Conservation (phyloP, 495 filamentous ascomycete species). For the Gamarada debralockiae region DNA sequence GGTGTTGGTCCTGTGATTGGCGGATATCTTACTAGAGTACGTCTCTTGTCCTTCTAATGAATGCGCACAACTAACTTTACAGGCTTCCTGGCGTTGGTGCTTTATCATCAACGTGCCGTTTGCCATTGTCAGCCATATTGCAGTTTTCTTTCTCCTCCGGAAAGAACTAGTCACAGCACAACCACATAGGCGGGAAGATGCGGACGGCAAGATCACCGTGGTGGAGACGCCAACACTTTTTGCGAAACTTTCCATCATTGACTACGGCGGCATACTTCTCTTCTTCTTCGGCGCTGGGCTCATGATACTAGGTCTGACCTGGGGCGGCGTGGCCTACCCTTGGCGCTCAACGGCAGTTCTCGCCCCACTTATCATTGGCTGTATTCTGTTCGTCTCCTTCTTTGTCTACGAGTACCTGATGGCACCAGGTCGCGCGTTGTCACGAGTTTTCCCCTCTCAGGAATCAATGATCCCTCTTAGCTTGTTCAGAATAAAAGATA, state of each 20-base stretch:
- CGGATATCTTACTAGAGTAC: conserved; percentile 21
- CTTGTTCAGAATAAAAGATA: conserved; percentile 46
- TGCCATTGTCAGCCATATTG: conserved; percentile 32
- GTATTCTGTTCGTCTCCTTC: conserved; percentile 43
- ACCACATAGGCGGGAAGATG: conserved; percentile 26
- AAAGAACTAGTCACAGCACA: conserved; percentile 34
- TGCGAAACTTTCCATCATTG: conserved; percentile 43
- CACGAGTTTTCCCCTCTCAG: conserved; percentile 41
- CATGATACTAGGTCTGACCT: conserved; percentile 53
- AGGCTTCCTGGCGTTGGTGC: conserved; percentile 20
- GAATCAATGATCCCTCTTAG: conserved; percentile 55
- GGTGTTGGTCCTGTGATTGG: conserved; percentile 53
- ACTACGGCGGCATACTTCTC: conserved; percentile 49
- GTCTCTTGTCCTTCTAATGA: too few relatives aligned
- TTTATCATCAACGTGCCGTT: conserved; percentile 55
- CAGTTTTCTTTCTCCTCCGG: conserved; percentile 38
- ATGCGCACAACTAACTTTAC: too few relatives aligned
- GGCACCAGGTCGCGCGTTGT: conserved; percentile 37
- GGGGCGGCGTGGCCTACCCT: conserved; percentile 52
- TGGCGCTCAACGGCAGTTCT: conserved; percentile 48
- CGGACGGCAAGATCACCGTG: conserved; percentile 3
- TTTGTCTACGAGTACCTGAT: conserved; percentile 53
- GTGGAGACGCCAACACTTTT: conserved; percentile 19
- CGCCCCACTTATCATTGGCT: conserved; percentile 47
- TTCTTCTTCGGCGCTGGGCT: conserved; percentile 59